Evolutionary conservation across 1,284 basidiomycete genomes (phyloP).

Genomic region (Malassezia yamatoensis): DNA sequence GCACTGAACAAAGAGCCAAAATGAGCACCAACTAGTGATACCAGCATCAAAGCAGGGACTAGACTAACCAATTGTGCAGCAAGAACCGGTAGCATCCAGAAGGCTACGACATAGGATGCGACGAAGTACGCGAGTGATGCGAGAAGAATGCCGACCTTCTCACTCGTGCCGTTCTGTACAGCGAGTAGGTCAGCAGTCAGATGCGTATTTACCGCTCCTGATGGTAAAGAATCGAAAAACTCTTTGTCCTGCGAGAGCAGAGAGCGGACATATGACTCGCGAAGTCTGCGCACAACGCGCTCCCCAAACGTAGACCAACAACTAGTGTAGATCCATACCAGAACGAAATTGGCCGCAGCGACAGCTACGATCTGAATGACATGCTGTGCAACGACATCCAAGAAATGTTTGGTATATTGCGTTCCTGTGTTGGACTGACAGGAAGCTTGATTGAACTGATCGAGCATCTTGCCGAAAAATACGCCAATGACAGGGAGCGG

Average conservation of each 20-base stretch:
- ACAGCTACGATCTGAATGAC: constrained; percentile 31
- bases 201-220: constrained; percentile 30
- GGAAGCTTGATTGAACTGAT: constrained; percentile 29
- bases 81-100: constrained; percentile 28
- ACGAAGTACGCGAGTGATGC: constrained; percentile 32
- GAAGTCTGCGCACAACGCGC: constrained; percentile 32
- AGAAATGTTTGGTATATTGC: constrained; percentile 19
- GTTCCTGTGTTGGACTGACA: constrained; percentile 16
- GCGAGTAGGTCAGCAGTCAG: constrained; percentile 30
- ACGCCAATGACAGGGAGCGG: constrained; percentile 38
- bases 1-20: constrained; percentile 26
- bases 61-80: constrained; percentile 30
- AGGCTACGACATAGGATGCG: constrained; percentile 30
- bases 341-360: constrained; percentile 36
- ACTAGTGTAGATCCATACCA: constrained; percentile 39
- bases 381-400: constrained; percentile 26
- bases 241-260: constrained; percentile 50
- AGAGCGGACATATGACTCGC: constrained; percentile 50
- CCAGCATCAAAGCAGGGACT: constrained; percentile 27
- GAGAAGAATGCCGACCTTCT: constrained; percentile 37
- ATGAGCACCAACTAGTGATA: constrained; percentile 26
- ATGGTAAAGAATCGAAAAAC: constrained; percentile 33
- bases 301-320: constrained; percentile 37
- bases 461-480: constrained; percentile 36
- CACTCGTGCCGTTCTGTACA: constrained; percentile 36